These are phyloP conservation scores for Carex arenaria DNA, from an alignment of 202 grass and related monocot species.

Conservation along the genomic window DNA sequence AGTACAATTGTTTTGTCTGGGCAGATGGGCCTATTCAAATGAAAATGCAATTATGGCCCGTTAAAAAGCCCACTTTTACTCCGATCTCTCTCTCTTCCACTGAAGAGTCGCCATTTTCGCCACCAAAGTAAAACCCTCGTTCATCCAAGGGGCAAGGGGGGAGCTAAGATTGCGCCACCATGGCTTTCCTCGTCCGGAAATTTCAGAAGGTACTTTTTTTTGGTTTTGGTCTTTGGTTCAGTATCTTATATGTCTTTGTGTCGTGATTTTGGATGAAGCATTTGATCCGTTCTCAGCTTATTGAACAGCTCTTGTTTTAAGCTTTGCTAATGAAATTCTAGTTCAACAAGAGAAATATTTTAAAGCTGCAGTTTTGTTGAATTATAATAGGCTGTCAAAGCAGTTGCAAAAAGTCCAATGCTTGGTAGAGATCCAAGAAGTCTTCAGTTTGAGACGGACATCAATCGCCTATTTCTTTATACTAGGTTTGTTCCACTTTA, in stretches of 20 bases:
- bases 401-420: slow-evolving; percentile 50
- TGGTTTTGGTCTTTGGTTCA: neutral
- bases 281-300: neutral
- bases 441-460: slow-evolving; percentile 80
- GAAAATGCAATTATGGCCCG: neutral
- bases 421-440: slow-evolving; percentile 78
- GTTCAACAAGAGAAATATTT: neutral
- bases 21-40: neutral
- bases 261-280: neutral
- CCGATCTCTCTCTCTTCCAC: neutral
- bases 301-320: neutral
- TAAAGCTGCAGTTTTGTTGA: slow-evolving; percentile 1
- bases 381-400: slow-evolving; percentile 58
- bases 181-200: slow-evolving; percentile 83
- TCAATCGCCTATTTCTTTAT: slow-evolving; percentile 86
- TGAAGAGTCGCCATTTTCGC: neutral
- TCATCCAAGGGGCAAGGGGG: neutral
- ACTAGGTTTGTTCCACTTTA: slow-evolving; percentile 44
- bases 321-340: neutral
- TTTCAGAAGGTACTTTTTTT: slow-evolving; percentile 47
- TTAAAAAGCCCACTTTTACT: neutral
- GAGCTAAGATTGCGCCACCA: slow-evolving; percentile 8
- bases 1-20: neutral
- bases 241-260: neutral
- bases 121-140: slow-evolving; percentile 12